Evolutionary conservation across 345 rosid genomes (phyloP).

Genomic region (Acer campestre): DNA sequence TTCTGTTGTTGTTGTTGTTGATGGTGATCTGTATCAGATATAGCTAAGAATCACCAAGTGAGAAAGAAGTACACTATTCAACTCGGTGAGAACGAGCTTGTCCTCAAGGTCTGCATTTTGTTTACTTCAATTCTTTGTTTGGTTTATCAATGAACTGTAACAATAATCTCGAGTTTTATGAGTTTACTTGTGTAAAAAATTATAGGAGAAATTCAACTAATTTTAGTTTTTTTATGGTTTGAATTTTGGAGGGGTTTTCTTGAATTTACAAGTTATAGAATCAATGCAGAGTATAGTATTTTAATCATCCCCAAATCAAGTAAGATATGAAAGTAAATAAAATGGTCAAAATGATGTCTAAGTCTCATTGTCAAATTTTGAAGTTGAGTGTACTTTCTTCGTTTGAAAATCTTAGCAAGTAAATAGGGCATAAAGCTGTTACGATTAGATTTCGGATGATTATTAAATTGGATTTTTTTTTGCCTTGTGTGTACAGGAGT

Average conservation of each 20-base stretch:
- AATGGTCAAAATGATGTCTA: no score
- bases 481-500: conserved; percentile 49
- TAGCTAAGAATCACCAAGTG: conserved; percentile 86
- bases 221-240: no score
- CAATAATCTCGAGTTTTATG: no score
- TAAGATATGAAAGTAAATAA: no score
- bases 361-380: no score
- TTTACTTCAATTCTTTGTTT: not conserved
- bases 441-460: conserved; percentile 1
- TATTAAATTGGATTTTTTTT: not conserved
- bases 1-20: not conserved
- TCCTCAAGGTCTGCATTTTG: conserved; percentile 60
- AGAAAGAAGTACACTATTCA: conserved; percentile 93
- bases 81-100: conserved; percentile 97
- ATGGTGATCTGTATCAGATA: conserved; percentile 42
- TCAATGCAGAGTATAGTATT: no score
- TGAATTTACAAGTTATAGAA: no score
- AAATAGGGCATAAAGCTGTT: not conserved
- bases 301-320: no score
- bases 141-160: no score
- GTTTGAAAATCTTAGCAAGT: not conserved
- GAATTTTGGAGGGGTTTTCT: no score
- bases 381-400: not conserved
- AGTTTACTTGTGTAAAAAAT: no score
- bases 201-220: no score